Evolutionary conservation across 768 basidiomycete genomes (phyloP), one percentile per base, ranked within the genome.

Genomic region (Polyporus arcularius): DNA sequence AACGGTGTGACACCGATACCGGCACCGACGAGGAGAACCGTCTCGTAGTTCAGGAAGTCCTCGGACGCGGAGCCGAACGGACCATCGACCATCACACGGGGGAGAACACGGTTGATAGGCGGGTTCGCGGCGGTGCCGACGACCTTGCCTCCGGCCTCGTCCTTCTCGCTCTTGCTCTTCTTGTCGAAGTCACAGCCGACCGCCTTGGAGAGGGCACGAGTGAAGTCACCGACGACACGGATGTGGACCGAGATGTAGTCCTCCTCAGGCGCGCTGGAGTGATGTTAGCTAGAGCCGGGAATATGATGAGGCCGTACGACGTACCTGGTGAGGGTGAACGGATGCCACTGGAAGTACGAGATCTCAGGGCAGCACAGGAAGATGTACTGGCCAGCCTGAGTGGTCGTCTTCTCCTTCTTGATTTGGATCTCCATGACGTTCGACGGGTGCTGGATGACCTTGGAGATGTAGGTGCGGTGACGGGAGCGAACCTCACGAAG

Each of bases 1-100:
- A 98, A 97, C 3, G 96, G 96, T 0, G 96, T 97, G 39, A 97
- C 94, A 67, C 96, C 96, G 62, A 98, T 98, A 74, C 96, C 96
- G 57, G 91, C 94, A 65, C 94, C 95, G 49, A 96, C 92, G 41
- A 97, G 85, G 35, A 96, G 76, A 39, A 95, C 82, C 1, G 92
- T 90, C 76, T 97, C 94, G 65, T 85, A 95, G 56, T 93, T 94
- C 71, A 92, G 78, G 71, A 91, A 96, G 71, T 96, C 94, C 73
- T 98, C 96, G 43, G 86, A 88, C 9, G 96, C 94, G 62, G 85
- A 88, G 14, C 96, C 96, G 71, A 97, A 98, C 4, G 96, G 96
- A 15, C 95, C 96, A 68, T 98, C 96, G 52, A 98, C 85, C 95
- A 97, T 97, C 69, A 98, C 80, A 60, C 96, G 87, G 10, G 96